Conservation (phyloP, 257 asterid species). For the Penstemon barbatus region DNA sequence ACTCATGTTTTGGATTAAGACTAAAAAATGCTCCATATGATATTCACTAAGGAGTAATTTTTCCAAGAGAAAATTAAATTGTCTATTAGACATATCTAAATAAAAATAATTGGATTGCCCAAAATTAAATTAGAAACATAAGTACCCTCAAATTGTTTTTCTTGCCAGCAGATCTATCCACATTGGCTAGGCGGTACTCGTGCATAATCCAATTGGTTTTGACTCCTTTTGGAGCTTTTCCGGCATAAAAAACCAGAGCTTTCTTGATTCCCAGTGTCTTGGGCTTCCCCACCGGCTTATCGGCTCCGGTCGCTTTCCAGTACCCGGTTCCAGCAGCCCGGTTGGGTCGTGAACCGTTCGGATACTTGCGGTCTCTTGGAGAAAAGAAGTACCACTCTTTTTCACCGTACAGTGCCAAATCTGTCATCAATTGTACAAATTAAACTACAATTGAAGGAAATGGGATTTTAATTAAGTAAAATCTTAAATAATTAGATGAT, state of each 20-base stretch:
- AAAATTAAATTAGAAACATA: neutral
- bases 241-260: slow-evolving; percentile 71
- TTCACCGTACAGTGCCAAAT: slow-evolving; percentile 60
- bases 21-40: too few relatives aligned
- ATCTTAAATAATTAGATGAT: neutral
- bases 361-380: slow-evolving; percentile 71
- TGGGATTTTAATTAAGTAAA: neutral
- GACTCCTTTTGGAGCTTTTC: slow-evolving; percentile 65
- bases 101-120: too few relatives aligned
- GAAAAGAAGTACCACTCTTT: slow-evolving; percentile 75
- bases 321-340: slow-evolving; percentile 65
- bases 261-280: slow-evolving; percentile 58
- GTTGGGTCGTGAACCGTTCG: slow-evolving; percentile 74
- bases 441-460: neutral
- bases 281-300: slow-evolving; percentile 71
- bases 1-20: too few relatives aligned
- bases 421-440: slow-evolving; percentile 29
- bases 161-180: slow-evolving; percentile 66
- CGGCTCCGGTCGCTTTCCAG: slow-evolving; percentile 85
- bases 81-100: too few relatives aligned
- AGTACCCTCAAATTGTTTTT: slow-evolving; percentile 52
- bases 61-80: too few relatives aligned
- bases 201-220: slow-evolving; percentile 83
- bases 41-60: too few relatives aligned
- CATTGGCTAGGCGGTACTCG: slow-evolving; percentile 68